phyloP scores from a whole-genome alignment of 176 grass and related monocot genomes.

The Miscanthus lutarioriparius region DNA sequence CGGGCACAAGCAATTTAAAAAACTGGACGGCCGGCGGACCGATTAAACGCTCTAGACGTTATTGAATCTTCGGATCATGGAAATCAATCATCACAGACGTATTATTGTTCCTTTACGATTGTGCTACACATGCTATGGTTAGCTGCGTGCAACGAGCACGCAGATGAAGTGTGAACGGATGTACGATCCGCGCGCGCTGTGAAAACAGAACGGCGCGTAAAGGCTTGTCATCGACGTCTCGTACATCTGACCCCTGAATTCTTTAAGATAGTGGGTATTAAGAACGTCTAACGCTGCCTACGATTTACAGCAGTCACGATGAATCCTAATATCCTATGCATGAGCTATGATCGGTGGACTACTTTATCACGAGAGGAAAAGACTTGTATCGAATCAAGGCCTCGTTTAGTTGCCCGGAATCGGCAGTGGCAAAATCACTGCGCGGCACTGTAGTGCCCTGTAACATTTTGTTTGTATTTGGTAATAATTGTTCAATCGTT shows the following conservation, averaged over 20 bases:
- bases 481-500: no score
- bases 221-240: neutral
- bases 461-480: no score
- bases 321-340: neutral
- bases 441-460: no score
- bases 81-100: neutral
- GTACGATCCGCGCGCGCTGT: neutral
- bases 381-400: neutral
- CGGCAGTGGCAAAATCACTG: no score
- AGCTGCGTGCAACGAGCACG: neutral
- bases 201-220: neutral
- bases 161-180: neutral
- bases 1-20: conserved; percentile 2
- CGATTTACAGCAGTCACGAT: neutral
- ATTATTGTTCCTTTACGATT: conserved; percentile 14
- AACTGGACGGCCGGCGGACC: neutral
- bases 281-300: neutral
- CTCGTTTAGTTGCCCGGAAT: no score
- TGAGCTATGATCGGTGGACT: neutral
- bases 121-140: neutral
- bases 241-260: neutral
- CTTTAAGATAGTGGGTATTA: neutral
- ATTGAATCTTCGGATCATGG: neutral
- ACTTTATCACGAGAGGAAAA: neutral
- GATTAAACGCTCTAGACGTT: neutral